Percentiles rank a stretch among this genome's conserved stretches.
These are phyloP conservation scores for Acer negundo DNA, from an alignment of 345 rosid genomes.

Conservation along the genomic window DNA sequence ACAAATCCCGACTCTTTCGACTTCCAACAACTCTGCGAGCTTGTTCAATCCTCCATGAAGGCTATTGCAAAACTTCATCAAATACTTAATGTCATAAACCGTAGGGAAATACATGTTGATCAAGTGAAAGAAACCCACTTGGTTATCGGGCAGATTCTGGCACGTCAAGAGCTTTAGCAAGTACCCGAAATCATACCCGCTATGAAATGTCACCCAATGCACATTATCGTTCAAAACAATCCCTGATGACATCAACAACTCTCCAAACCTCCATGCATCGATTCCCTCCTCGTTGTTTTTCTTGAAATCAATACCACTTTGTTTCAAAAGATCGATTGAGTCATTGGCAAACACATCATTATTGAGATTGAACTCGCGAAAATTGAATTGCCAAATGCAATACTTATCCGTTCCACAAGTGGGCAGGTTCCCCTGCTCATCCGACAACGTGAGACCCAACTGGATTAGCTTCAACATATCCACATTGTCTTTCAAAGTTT, in stretches of 20 bases:
- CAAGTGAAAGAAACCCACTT: slow-evolving; percentile 59
- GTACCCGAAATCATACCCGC: slow-evolving; percentile 94
- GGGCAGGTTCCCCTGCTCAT: slow-evolving; percentile 78
- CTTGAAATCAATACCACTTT: slow-evolving; percentile 73
- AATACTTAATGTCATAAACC: slow-evolving; percentile 75
- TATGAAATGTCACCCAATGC: slow-evolving; percentile 91
- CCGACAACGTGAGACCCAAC: slow-evolving; percentile 81
- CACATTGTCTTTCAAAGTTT: slow-evolving; percentile 74
- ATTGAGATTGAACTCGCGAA: slow-evolving; percentile 60
- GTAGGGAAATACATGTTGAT: slow-evolving; percentile 72
- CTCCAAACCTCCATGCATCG: slow-evolving; percentile 63
- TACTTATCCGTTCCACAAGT: slow-evolving; percentile 71
- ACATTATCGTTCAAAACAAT: slow-evolving; percentile 76
- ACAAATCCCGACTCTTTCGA: slow-evolving; percentile 81
- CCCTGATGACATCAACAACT: slow-evolving; percentile 85
- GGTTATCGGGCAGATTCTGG: slow-evolving; percentile 61
- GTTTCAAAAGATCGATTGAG: slow-evolving; percentile 73
- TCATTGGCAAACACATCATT: slow-evolving; percentile 72
- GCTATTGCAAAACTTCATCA: slow-evolving; percentile 88
- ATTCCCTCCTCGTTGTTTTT: slow-evolving; percentile 68
- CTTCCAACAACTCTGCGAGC: slow-evolving; percentile 82
- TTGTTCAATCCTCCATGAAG: slow-evolving; percentile 90
- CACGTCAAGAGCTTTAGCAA: slow-evolving; percentile 81
- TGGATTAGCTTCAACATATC: slow-evolving; percentile 81
- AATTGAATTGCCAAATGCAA: slow-evolving; percentile 94